Evolutionary conservation across 768 basidiomycete genomes (phyloP), one percentile per base, ranked within the genome.

Genomic region (Trametes gibbosa): DNA sequence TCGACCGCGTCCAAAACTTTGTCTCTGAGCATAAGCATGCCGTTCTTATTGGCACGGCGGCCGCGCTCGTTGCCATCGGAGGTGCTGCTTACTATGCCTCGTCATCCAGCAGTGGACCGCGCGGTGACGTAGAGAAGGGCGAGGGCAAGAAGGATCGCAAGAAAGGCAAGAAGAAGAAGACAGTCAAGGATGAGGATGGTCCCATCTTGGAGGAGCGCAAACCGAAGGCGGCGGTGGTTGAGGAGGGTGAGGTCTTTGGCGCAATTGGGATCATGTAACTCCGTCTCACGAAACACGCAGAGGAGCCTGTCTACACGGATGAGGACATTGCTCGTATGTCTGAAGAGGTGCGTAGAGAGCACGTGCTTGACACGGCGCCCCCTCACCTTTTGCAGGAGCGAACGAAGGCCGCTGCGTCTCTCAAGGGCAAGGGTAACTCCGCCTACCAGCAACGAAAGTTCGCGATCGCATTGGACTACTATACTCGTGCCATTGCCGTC

Each of bases 191-290:
- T 61, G 61, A 72, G 6, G 84, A 90, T 60, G 87, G 88, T 0
- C 93, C 93, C 39, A 77, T 96, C 41, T 73, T 96, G 48, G 92
- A 95, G 78, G 92, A 95, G 72, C 70, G 80, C 53, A 79, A 77
- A 52, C 78, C 86, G 3, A 75, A 74, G 59, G 62, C 64, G 13
- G 58, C 56, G 64, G 74, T 48, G 70, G 75, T 73, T 55, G 62
- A 68, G 25, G 58, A 58, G 52, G 66, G 71, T 67, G 61, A 50
- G 68, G 62, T 27, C 23, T 48, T 7, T 21, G 21, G 7, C n/a
- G n/a, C 13, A 24, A 24, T 14, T 39, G 5, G 17, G 5, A 14
- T 4, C 37, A 43, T n/a, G 21, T 32, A n/a, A 43, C 42, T 17
- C 42, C n/a, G 9, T 4, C 19, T 23, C 8, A 32, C 51, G 61